Evolutionary conservation across 2,329 filamentous ascomycete genomes (phyloP).

Genomic region (Colletotrichum sp.): DNA sequence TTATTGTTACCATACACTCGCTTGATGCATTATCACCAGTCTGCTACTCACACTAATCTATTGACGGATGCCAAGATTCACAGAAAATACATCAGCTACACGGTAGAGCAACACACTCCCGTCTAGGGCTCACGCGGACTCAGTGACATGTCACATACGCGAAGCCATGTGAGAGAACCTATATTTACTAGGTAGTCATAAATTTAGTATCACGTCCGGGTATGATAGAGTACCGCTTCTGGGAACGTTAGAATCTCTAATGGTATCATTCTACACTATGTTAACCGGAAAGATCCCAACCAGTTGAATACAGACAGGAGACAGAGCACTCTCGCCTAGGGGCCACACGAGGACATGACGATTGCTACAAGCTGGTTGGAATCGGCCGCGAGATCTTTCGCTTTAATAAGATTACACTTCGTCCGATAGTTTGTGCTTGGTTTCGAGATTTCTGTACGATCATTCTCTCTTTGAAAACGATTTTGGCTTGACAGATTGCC

Average conservation of each 20-base stretch:
- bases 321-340: neutral
- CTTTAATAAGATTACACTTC: neutral
- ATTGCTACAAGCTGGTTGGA: neutral
- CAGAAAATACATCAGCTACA: too few relatives aligned
- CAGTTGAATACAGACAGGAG: neutral
- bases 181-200: neutral
- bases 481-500: neutral
- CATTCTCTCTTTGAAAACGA: neutral
- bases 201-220: fast-evolving
- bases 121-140: too few relatives aligned
- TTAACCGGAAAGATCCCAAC: neutral
- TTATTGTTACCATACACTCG: too few relatives aligned
- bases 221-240: fast-evolving
- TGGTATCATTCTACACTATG: neutral
- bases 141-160: too few relatives aligned
- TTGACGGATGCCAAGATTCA: too few relatives aligned
- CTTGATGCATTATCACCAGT: too few relatives aligned
- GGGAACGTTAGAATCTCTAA: fast-evolving
- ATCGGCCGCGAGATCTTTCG: neutral
- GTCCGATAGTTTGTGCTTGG: neutral
- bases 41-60: too few relatives aligned
- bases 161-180: too few relatives aligned
- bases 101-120: too few relatives aligned
- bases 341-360: neutral
- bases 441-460: neutral